These are phyloP conservation scores for Didymella sp. DNA, from an alignment of 2,329 filamentous ascomycete species.

Conservation along the genomic window DNA sequence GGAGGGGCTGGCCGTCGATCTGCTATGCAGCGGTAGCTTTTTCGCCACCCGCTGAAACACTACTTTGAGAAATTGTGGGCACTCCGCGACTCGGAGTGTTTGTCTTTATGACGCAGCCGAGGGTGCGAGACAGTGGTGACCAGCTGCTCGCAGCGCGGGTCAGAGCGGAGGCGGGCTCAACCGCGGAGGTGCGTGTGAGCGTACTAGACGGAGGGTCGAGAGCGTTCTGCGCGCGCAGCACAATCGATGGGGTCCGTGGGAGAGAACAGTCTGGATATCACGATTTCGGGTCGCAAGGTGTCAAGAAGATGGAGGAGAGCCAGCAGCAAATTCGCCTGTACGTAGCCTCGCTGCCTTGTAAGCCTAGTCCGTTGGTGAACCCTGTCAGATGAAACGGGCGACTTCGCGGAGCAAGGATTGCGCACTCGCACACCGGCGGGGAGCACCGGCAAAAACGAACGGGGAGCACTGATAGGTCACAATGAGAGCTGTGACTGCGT, in stretches of 20 bases:
- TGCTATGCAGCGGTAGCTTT: constrained; percentile 9
- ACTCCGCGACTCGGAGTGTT: constrained; percentile 2
- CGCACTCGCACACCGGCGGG: constrained; percentile 24
- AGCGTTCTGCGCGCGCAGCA: constrained; percentile 15
- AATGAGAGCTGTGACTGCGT: constrained; percentile 17
- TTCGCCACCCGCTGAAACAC: constrained; percentile 16
- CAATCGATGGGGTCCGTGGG: constrained; percentile 16
- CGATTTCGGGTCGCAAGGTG: constrained; percentile 10
- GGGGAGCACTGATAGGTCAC: constrained; percentile 22
- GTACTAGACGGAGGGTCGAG: constrained; percentile 6
- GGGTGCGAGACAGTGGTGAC: constrained; percentile 1
- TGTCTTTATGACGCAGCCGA: constrained; percentile 26
- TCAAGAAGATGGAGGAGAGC: constrained; percentile 22
- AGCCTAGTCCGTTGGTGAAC: constrained; percentile 18
- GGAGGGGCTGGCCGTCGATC: constrained; percentile 7
- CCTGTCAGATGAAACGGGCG: constrained; percentile 26
- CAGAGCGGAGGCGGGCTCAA: constrained; percentile 20
- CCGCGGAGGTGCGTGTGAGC: not conserved
- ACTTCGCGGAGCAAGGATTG: constrained; percentile 27
- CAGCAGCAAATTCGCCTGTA: constrained; percentile 22
- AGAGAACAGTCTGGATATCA: not conserved
- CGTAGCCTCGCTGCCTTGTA: constrained; percentile 18
- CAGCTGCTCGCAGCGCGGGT: constrained; percentile 19
- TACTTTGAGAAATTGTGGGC: constrained; percentile 3
- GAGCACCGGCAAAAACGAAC: constrained; percentile 17